Conservation (phyloP, 2,329 filamentous ascomycete species). For the Helotiales sp. region DNA sequence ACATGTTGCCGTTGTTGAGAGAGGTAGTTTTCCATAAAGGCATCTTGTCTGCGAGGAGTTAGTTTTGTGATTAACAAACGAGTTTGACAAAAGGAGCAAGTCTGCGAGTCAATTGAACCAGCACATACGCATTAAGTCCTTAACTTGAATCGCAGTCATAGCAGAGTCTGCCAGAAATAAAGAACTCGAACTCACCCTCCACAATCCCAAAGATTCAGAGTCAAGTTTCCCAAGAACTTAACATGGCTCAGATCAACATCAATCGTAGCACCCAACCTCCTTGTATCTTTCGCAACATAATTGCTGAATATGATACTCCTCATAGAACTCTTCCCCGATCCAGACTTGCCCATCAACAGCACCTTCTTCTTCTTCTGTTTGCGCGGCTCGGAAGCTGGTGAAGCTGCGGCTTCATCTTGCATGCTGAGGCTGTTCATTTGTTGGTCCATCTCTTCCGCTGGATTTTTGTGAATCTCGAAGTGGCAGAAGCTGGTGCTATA, state of each 20-base stretch:
- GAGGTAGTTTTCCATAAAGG: constrained; percentile 98
- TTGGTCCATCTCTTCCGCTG: constrained; percentile 14
- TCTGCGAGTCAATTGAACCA: not conserved
- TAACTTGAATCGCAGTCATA: not conserved
- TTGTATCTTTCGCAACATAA: constrained; percentile 95
- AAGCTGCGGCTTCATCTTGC: constrained; percentile 34
- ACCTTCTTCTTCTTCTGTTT: constrained; percentile 87
- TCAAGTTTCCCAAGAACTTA: constrained; percentile 97
- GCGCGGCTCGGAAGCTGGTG: constrained; percentile 38
- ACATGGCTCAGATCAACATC: constrained; percentile 98
- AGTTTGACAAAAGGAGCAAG: not conserved
- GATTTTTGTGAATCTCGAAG: not conserved
- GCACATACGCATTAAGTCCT: not conserved
- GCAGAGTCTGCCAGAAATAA: not conserved
- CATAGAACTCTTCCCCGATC: constrained; percentile 98
- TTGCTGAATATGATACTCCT: constrained; percentile 98
- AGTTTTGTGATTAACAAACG: constrained; percentile 21
- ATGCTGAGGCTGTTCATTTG: constrained; percentile 33
- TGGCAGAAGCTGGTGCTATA: not conserved
- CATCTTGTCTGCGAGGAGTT: constrained; percentile 73
- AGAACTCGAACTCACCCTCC: constrained; percentile 66
- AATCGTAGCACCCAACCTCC: constrained; percentile 91
- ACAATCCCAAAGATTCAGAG: constrained; percentile 98
- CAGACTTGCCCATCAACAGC: constrained; percentile 91
- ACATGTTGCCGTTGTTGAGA: constrained; percentile 94